Base-by-base conservation (phyloP, 164 flowering plant species). In the Annona squamosa region DNA sequence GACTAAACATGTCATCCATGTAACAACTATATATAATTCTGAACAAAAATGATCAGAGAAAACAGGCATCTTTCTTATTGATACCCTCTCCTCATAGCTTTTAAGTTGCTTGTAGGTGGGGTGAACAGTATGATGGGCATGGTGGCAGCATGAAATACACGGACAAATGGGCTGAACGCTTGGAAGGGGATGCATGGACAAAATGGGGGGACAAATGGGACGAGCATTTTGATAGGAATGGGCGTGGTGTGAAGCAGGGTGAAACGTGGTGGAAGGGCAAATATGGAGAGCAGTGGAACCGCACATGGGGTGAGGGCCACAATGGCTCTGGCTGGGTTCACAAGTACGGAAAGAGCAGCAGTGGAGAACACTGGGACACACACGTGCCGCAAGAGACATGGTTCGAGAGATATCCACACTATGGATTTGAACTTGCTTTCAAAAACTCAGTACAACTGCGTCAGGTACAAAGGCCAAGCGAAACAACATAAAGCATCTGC, bases 161-260 rank as follows among this genome's bases (percentile, higher is more conserved):
- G 0, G 99, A 93, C 80, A 95, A 95, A 85, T 95, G 99, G 99
- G 98, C 99, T 0, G 97, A 93, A 80, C 89, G 95, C 1, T 80
- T 68, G 4, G 93, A 90, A 76, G 94, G 88, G 42, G 97, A 85
- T 77, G 92, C 87, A 6, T 93, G 98, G 98, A 52, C 89, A 9
- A 95, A 91, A 79, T 93, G 98, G 99, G 99, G 99, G 59, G 99
- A 95, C 81, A 91, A 95, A 78, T 93, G 99, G 99, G 99, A 95
- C 79, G 99, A 95, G 73, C 71, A 87, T 68, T 95, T 93, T 64
- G 87, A 93, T 76, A 72, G 71, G 1, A 78, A 86, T 69, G 83
- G 86, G 48, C 82, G 87, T 26, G 99, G 99, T 19, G 89, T 95
- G 41, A 92, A 93, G 80, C 99, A 93, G 76, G 99, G 99, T 48